Evolutionary conservation across 345 rosid genomes (phyloP).

Genomic region (Rubroshorea leprosula): DNA sequence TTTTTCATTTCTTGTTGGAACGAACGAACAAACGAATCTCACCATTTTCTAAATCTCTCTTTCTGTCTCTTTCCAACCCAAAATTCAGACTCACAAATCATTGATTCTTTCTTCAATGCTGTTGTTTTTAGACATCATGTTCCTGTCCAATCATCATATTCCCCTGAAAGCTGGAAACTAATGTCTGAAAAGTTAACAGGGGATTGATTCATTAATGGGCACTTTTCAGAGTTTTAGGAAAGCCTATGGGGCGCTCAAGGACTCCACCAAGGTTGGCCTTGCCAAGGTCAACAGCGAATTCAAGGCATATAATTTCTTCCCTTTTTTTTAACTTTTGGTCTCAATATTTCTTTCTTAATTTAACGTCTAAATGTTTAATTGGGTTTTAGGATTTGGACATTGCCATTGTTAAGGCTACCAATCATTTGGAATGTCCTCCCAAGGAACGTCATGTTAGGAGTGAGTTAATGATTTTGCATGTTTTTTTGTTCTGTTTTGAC

Average conservation of each 20-base stretch:
- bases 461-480: conserved; percentile 23
- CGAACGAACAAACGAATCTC: neutral
- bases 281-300: conserved; percentile 98
- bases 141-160: neutral
- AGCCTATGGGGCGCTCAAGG: conserved; percentile 97
- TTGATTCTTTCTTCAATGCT: neutral
- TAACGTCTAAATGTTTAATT: neutral
- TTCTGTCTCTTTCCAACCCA: neutral
- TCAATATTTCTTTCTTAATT: neutral
- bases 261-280: conserved; percentile 92
- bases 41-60: neutral
- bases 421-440: conserved; percentile 89
- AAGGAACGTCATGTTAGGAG: conserved; percentile 97
- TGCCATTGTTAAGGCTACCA: conserved; percentile 94
- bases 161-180: neutral
- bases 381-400: conserved; percentile 70
- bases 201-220: conserved; percentile 36
- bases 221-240: conserved; percentile 76
- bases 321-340: neutral
- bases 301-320: conserved; percentile 41
- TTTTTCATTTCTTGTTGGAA: neutral
- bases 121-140: no score
- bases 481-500: neutral
- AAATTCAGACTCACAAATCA: no score
- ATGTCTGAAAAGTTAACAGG: neutral